A percentile compares a stretch with the other conserved stretches of the same genome.
Evolutionary conservation across 2,329 filamentous ascomycete genomes (phyloP).

Genomic region (Sporothrix globosa): DNA sequence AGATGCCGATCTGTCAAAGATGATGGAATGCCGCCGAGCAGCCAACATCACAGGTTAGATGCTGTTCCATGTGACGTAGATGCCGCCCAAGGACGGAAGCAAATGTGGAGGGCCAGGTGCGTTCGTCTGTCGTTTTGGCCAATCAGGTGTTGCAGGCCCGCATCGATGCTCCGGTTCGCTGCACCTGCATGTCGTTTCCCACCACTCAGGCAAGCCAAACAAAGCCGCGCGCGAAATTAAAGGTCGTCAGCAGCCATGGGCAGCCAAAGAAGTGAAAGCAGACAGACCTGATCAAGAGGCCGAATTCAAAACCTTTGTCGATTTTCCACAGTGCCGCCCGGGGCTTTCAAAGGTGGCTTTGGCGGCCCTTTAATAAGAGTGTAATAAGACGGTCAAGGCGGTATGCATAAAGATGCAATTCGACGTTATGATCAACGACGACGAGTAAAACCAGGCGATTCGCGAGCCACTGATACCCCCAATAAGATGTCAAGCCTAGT

Average conservation of each 20-base stretch:
- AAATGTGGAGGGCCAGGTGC: background rate
- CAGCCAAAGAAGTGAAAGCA: background rate
- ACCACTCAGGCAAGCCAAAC: background rate
- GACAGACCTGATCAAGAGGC: background rate
- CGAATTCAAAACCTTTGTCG: background rate
- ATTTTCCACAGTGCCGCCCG: background rate
- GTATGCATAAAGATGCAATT: slow-evolving; percentile 20
- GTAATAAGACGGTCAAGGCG: background rate
- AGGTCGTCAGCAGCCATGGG: background rate
- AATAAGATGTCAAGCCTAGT: background rate
- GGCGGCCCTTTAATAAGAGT: background rate
- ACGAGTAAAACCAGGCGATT: background rate
- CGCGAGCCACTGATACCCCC: background rate
- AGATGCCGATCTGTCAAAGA: background rate
- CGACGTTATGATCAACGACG: background rate
- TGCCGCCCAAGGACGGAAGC: background rate
- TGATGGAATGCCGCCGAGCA: background rate
- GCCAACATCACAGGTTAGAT: slow-evolving; percentile 5
- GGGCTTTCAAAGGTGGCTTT: background rate
- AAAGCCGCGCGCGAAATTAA: slow-evolving; percentile 31
- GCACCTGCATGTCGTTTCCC: background rate
- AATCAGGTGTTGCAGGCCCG: slow-evolving; percentile 22
- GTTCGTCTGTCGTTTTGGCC: background rate
- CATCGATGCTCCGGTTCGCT: slow-evolving; percentile 26
- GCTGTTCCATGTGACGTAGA: slow-evolving; percentile 17